Percentiles rank a stretch among this genome's conserved stretches.
Conservation (phyloP, 108 stramenopile genomes). For the Chaetoceros tenuissimus region DNA sequence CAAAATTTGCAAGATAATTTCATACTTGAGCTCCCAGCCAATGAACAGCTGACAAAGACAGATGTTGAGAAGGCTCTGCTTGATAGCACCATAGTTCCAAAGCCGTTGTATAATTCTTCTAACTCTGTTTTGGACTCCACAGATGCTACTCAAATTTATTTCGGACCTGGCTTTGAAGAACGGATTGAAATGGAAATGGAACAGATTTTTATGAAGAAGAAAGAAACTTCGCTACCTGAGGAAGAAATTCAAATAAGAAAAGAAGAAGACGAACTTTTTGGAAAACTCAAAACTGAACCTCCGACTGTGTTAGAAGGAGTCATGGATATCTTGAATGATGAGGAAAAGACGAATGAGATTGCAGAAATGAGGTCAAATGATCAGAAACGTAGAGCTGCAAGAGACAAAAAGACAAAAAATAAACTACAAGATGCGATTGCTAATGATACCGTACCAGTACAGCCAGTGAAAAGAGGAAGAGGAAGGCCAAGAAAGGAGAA, state of each 20-base stretch:
- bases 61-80: constrained; percentile 46
- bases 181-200: constrained; percentile 77
- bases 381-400: no score
- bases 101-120: constrained; percentile 38
- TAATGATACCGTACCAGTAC: no score
- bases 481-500: no score
- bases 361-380: background rate
- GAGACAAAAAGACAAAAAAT: no score
- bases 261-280: constrained; percentile 47
- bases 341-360: background rate
- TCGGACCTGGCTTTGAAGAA: constrained; percentile 82
- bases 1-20: constrained; percentile 2
- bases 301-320: constrained; percentile 5
- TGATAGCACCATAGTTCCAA: constrained; percentile 40
- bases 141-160: constrained; percentile 61
- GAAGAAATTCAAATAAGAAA: constrained; percentile 36
- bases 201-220: constrained; percentile 30
- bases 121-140: constrained; percentile 14
- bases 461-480: no score
- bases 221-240: constrained; percentile 9
- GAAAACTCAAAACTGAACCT: constrained; percentile 15
- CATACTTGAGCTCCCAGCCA: constrained; percentile 39
- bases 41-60: constrained; percentile 35
- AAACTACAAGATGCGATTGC: no score
- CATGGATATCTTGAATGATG: background rate